Evolutionary conservation across 2,329 filamentous ascomycete species (phyloP), one percentile per base, ranked within the genome.

Genomic region (Botrytis tulipae): DNA sequence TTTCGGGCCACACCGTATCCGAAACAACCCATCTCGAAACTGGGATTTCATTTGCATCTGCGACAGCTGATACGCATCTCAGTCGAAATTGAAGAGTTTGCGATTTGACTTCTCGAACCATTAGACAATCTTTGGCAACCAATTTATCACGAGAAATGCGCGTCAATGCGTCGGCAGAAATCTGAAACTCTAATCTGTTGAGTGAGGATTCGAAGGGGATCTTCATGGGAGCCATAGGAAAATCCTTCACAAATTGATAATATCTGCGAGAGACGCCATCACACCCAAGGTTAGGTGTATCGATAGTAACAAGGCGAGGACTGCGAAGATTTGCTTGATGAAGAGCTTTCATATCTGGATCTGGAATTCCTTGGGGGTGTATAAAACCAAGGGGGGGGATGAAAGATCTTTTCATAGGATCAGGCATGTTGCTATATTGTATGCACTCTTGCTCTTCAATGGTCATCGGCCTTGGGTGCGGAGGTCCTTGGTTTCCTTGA

Each of bases 1-100:
- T 87, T 51, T 87, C 84, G 0, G 94, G 93, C 94, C 94, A 98
- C 35, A 82, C 79, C 9, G 88, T 91, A 48, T 91, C 87, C n/a
- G 84, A 81, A 1, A 86, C 84, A 9, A 87, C 84, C 93, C 94
- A 97, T 1, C 84, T 82, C 12, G 81, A 73, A 8, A 77, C 74
- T 7, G 79, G 75, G 73, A 84, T 81, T 73, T 84, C 83, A 14
- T 65, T 77, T 42, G 75, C 72, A 46, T 75, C 70, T 44, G 71
- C 68, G 20, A 77, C 79, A n/a, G 78, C 72, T 67, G 80, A 77
- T 77, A 91, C 88, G 79, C 92, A 92, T 16, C 93, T 90, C 35
- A 97, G 78, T 25, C 94, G 91, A 79, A 91, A 91, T 51, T 89
- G 86, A 8, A 87, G 82, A 68, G 87, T 89, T 7, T 88, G 87